phyloP scores from a whole-genome alignment of 257 asterid genomes.

The Lantana camara region DNA sequence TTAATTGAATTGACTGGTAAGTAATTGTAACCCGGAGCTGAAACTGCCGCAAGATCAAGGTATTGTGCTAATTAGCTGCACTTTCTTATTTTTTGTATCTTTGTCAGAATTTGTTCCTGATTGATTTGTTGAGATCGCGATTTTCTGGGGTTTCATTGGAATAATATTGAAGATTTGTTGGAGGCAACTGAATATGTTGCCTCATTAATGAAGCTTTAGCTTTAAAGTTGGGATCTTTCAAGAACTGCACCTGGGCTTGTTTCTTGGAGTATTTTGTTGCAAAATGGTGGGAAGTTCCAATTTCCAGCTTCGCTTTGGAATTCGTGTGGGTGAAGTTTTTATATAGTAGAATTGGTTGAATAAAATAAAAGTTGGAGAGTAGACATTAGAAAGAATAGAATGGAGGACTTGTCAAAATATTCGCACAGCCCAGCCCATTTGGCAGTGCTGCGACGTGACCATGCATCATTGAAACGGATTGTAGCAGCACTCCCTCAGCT shows the following conservation, averaged over 20 bases:
- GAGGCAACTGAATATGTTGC: slow-evolving; percentile 17
- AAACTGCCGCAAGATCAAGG: slow-evolving; percentile 31
- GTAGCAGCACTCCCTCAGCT: slow-evolving; percentile 77
- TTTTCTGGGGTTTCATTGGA: slow-evolving; percentile 29
- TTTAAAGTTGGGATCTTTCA: slow-evolving; percentile 29
- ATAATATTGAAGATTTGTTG: slow-evolving; percentile 22
- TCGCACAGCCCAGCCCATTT: slow-evolving; percentile 86
- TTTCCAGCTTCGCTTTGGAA: slow-evolving; percentile 21
- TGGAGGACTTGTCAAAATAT: slow-evolving; percentile 89
- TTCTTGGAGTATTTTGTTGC: slow-evolving; percentile 26
- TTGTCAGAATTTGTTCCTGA: slow-evolving; percentile 30
- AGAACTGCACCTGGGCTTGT: slow-evolving; percentile 25
- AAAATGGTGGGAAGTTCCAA: slow-evolving; percentile 24
- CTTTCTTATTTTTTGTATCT: neutral
- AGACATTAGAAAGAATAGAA: slow-evolving; percentile 30
- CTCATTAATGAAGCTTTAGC: slow-evolving; percentile 17
- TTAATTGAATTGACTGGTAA: neutral
- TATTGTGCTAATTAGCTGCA: slow-evolving; percentile 15
- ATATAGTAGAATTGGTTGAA: slow-evolving; percentile 33
- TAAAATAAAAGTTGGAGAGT: slow-evolving; percentile 23
- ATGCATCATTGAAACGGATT: slow-evolving; percentile 58
- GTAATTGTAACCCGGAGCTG: slow-evolving; percentile 19
- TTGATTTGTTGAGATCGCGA: slow-evolving; percentile 33
- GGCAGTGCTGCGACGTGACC: slow-evolving; percentile 76
- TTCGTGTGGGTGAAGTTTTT: slow-evolving; percentile 32